Conservation (phyloP, 2,329 filamentous ascomycete genomes). For the Monascus ruber region DNA sequence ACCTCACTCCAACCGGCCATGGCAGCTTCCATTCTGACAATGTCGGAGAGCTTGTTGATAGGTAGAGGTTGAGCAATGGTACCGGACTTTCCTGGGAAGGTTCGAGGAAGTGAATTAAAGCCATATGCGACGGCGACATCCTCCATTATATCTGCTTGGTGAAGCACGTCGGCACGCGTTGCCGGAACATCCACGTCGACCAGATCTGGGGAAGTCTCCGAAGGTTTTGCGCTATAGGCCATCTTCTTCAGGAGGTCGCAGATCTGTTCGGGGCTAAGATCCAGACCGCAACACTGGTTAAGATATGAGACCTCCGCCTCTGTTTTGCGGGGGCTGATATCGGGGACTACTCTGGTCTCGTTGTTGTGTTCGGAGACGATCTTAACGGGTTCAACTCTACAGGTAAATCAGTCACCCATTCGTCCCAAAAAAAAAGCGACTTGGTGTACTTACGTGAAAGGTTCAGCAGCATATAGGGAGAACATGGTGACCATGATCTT, state of each 20-base stretch:
- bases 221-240: conserved; percentile 73
- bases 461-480: conserved; percentile 75
- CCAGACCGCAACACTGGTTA: conserved; percentile 80
- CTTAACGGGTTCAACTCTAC: conserved; percentile 72
- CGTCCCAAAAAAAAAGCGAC: background rate
- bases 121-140: conserved; percentile 94
- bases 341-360: conserved; percentile 68
- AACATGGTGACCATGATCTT: conserved; percentile 98
- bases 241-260: conserved; percentile 77
- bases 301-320: conserved; percentile 86
- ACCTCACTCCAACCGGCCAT: conserved; percentile 96
- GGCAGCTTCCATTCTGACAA: conserved; percentile 76
- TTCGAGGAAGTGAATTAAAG: conserved; percentile 87
- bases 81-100: conserved; percentile 73
- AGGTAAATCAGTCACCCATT: conserved; percentile 2
- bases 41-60: conserved; percentile 91
- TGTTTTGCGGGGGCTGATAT: conserved; percentile 63
- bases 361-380: conserved; percentile 87
- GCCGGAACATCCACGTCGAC: conserved; percentile 75
- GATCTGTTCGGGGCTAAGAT: conserved; percentile 61
- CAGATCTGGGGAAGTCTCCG: conserved; percentile 54
- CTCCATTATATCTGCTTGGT: conserved; percentile 98
- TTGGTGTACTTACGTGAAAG: conserved; percentile 54
- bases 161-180: conserved; percentile 85
- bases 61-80: conserved; percentile 77